Evolutionary conservation across 2,329 filamentous ascomycete species (phyloP).

Genomic region (Ophiocordyceps camponoti-rufipedis): DNA sequence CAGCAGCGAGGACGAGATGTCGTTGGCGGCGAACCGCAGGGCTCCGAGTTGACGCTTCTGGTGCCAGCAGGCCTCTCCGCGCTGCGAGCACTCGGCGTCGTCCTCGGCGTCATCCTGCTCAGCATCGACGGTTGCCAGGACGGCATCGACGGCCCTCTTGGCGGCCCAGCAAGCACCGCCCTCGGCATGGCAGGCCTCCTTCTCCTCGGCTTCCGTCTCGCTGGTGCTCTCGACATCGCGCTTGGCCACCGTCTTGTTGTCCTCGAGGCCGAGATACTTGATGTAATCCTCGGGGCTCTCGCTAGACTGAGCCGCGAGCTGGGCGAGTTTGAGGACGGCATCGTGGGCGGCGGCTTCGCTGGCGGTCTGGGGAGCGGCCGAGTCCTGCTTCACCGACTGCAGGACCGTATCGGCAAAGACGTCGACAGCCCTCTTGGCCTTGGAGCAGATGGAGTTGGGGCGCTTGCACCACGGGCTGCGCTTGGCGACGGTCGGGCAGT

Average conservation of each 20-base stretch:
- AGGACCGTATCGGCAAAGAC: constrained; percentile 7
- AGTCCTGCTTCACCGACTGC: too few relatives aligned
- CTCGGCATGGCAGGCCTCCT: constrained; percentile 2
- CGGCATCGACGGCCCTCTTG: constrained; percentile 15
- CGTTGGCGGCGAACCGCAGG: constrained; percentile 10
- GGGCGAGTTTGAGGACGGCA: too few relatives aligned
- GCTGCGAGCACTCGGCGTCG: background rate
- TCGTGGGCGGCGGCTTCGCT: too few relatives aligned
- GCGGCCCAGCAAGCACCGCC: constrained; percentile 16
- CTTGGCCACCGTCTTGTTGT: constrained; percentile 6
- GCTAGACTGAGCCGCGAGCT: too few relatives aligned
- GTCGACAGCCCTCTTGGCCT: constrained; percentile 11
- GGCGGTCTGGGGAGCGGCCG: too few relatives aligned
- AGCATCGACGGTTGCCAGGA: constrained; percentile 12
- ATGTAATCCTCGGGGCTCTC: too few relatives aligned
- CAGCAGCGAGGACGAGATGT: constrained; percentile 8
- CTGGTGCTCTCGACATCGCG: constrained; percentile 15
- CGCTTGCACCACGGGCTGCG: background rate
- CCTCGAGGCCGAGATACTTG: too few relatives aligned
- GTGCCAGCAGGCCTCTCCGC: constrained; percentile 3
- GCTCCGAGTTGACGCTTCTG: constrained; percentile 15
- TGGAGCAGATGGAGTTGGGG: constrained; percentile 12
- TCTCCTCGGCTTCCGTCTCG: constrained; percentile 14
- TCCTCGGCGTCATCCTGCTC: constrained; percentile 1
- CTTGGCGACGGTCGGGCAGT: too few relatives aligned